Conservation (phyloP, 768 basidiomycete genomes). For the Boletus sp. region DNA sequence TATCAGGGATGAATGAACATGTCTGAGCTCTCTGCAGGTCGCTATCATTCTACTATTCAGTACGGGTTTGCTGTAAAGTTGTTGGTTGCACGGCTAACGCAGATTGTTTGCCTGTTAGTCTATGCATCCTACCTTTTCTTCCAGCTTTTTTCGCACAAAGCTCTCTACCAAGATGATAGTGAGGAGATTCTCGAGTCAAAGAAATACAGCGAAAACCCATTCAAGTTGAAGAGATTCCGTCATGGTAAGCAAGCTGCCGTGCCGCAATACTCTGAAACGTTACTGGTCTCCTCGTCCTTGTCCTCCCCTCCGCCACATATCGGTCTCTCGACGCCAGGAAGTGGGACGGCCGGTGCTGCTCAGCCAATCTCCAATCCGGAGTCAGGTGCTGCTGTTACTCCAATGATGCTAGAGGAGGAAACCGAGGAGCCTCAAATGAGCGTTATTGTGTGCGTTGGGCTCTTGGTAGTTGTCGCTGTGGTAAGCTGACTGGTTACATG, state of each 20-base stretch:
- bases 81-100: background rate
- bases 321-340: background rate
- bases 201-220: conserved; percentile 45
- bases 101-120: conserved; percentile 40
- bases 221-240: conserved; percentile 21
- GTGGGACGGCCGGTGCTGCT: background rate
- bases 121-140: conserved; percentile 76
- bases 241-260: conserved; percentile 7
- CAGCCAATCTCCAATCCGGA: conserved; percentile 12
- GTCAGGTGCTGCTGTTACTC: background rate
- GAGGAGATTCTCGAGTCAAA: conserved; percentile 38
- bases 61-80: conserved; percentile 33
- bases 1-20: background rate
- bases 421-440: conserved; percentile 53
- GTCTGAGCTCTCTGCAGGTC: conserved; percentile 43
- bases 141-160: conserved; percentile 76
- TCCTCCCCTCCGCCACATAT: conserved; percentile 7
- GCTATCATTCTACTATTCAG: conserved; percentile 77
- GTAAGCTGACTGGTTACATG: conserved; percentile 38
- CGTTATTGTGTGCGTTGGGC: conserved; percentile 47
- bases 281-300: conserved; percentile 6
- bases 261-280: conserved; percentile 2
- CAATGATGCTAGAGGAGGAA: conserved; percentile 21
- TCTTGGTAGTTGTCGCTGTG: conserved; percentile 59
- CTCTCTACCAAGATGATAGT: conserved; percentile 55